These are phyloP conservation scores for Capillidium rhysosporum DNA, from an alignment of 371 early-diverging fungal genomes.

Conservation along the genomic window DNA sequence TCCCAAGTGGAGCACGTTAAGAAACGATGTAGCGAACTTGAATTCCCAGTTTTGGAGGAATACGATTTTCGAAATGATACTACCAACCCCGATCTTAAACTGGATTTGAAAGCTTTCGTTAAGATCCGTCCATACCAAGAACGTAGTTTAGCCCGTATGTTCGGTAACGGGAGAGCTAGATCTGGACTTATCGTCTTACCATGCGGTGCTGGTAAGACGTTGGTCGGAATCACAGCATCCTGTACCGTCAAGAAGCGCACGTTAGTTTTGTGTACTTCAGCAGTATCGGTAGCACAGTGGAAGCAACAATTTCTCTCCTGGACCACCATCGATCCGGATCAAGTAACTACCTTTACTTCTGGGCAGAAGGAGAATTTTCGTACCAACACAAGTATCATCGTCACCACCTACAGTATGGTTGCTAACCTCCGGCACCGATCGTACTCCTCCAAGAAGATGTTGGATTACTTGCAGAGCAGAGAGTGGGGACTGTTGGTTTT, in stretches of 20 bases:
- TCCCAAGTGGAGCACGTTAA: constrained; percentile 72
- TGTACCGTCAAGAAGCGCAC: constrained; percentile 95
- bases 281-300: constrained; percentile 99
- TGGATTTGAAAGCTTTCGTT: constrained; percentile 94
- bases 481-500: constrained; percentile 98
- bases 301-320: constrained; percentile 89
- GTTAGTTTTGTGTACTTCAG: constrained; percentile 94
- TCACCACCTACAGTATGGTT: constrained; percentile 98
- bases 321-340: constrained; percentile 81
- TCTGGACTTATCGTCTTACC: constrained; percentile 99
- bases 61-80: constrained; percentile 97
- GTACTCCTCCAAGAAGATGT: constrained; percentile 89
- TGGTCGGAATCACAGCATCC: constrained; percentile 99
- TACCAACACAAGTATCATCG: constrained; percentile 79
- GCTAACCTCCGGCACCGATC: constrained; percentile 90
- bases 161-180: constrained; percentile 95
- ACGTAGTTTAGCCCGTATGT: constrained; percentile 97
- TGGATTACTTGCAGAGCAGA: constrained; percentile 76
- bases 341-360: constrained; percentile 94
- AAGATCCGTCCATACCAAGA: constrained; percentile 97
- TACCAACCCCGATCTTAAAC: constrained; percentile 64
- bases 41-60: constrained; percentile 97
- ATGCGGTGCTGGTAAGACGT: constrained; percentile 98
- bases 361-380: constrained; percentile 81
- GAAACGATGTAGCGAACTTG: constrained; percentile 86